Base-by-base conservation (phyloP, 2,329 filamentous ascomycete genomes). In the Cadophora malorum region DNA sequence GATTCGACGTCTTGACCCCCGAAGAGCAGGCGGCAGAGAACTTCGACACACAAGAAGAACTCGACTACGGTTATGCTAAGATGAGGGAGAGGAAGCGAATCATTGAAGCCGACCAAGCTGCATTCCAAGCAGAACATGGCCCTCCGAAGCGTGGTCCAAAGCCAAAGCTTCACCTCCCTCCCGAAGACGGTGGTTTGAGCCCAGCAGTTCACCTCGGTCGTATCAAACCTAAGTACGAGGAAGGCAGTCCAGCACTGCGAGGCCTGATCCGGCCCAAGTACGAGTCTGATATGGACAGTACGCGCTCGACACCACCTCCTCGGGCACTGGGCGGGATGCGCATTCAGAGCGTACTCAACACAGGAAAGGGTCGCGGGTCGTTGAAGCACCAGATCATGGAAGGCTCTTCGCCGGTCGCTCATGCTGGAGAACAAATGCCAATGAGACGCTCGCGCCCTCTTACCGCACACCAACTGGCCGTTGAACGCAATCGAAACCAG, bases 391-490 rank as follows among this genome's bases (percentile, higher is more conserved):
- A 87, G 71, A 82, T 88, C 28, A 82, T 86, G 33, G 88, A 90
- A 67, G 86, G 82, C 19, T 89, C 87, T 0, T 90, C 88, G 1
- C 88, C 88, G 7, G 85, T 84, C 23, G 82, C 85, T 16, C 88
- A 89, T 41, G 78, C 80, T 45, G 71, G 69, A 41, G 70, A 67
- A 74, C 77, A 61, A 71, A 28, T 33, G 7, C 56, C 73, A 23
- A 82, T 83, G 23, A 82, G 87, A 67, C 90, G 93, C 76, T 88
- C 90, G 9, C 86, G 92, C 0, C 92, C 92, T 2, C 87, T 93
- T 0, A 96, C 92, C 0, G 91, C 91, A 45, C 92, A 96, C 78
- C 92, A 96, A 79, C 82, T 94, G 49, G 92, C 92, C 0, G 91
- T 96, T 0, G 91, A 94, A 78, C 86, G 90, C 65, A 94, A 94